Evolutionary conservation across 768 basidiomycete genomes (phyloP).

Genomic region (Clitopilus hobsonii): DNA sequence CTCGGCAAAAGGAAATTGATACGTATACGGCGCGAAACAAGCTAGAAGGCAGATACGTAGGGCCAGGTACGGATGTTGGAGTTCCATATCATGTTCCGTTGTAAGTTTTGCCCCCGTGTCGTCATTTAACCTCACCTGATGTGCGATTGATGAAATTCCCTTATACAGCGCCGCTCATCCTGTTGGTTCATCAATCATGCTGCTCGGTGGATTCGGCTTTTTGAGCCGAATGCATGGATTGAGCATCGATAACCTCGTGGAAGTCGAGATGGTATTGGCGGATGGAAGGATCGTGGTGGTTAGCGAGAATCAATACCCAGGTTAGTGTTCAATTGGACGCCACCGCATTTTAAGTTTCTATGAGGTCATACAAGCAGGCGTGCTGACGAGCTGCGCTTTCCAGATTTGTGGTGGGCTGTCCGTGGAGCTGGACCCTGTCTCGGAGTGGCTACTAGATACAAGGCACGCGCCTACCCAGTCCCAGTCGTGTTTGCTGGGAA

Average conservation of each 20-base stretch:
- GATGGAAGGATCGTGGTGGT: constrained; percentile 83
- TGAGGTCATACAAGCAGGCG: no score
- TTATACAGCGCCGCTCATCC: constrained; percentile 67
- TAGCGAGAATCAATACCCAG: constrained; percentile 67
- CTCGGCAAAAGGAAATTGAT: constrained; percentile 82
- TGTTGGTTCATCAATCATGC: constrained; percentile 73
- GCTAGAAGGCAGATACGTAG: constrained; percentile 51
- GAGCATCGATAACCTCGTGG: constrained; percentile 86
- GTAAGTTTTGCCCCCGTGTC: constrained; percentile 35
- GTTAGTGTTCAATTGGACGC: constrained; percentile 25
- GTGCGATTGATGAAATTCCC: constrained; percentile 2
- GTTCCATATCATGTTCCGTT: constrained; percentile 82
- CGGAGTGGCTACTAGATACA: constrained; percentile 86
- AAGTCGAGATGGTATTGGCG: constrained; percentile 88
- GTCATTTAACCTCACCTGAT: constrained; percentile 1
- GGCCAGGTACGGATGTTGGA: constrained; percentile 23
- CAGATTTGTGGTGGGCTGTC: constrained; percentile 87
- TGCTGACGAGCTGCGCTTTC: background rate
- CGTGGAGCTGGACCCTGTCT: constrained; percentile 81
- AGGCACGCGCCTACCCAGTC: constrained; percentile 83
- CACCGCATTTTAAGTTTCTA: no score
- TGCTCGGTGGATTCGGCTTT: constrained; percentile 87
- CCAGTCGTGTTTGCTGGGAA: constrained; percentile 92
- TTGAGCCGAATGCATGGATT: constrained; percentile 79
- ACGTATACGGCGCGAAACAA: constrained; percentile 65